Evolutionary conservation across 345 rosid species (phyloP).

Genomic region (Excoecaria cochinchinensis): DNA sequence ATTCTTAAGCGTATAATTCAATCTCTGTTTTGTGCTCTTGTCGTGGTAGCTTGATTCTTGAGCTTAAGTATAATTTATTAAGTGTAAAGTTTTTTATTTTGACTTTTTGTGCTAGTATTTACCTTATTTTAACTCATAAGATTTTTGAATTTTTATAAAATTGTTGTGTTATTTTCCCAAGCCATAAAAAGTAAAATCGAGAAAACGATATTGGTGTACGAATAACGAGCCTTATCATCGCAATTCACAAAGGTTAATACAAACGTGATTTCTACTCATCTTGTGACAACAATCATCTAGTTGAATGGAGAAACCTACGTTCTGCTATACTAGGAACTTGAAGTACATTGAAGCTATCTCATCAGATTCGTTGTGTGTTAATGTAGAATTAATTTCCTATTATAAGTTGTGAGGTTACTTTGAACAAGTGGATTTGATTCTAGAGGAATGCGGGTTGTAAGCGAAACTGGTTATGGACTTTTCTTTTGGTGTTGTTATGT

Average conservation of each 20-base stretch:
- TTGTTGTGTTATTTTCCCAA: no score
- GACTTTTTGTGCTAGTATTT: background rate
- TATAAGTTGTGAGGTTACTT: slow-evolving; percentile 2
- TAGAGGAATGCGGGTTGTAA: background rate
- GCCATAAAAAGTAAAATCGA: no score
- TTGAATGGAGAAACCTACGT: background rate
- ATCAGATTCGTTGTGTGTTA: background rate
- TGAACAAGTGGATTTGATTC: background rate
- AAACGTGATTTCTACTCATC: no score
- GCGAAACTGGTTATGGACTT: background rate
- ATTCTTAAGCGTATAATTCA: background rate
- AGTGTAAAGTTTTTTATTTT: background rate
- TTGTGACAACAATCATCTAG: background rate
- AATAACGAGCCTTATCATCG: no score
- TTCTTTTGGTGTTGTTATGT: background rate
- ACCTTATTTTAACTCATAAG: background rate
- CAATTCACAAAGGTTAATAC: no score
- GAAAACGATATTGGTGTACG: no score
- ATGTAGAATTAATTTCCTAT: background rate
- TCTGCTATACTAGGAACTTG: background rate
- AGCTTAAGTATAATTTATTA: background rate
- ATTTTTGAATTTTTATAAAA: background rate
- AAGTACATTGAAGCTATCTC: background rate
- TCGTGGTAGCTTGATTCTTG: background rate
- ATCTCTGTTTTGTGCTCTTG: background rate